Conservation (phyloP, 1,284 basidiomycete genomes). For the Puccinia triticina region DNA sequence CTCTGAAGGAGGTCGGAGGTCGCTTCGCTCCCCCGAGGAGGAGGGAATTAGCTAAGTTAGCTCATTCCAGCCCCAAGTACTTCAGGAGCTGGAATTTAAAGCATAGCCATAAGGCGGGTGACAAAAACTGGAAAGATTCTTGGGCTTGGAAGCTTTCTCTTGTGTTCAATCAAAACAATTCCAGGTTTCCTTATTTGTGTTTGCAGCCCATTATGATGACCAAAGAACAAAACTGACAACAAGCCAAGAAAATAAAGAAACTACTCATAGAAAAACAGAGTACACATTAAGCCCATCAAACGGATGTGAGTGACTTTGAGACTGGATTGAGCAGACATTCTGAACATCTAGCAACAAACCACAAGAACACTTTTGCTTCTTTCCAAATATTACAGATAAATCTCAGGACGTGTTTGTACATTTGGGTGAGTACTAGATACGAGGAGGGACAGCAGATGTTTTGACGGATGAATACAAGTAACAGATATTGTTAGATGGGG, state of each 20-base stretch:
- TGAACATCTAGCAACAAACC: background rate
- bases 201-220: slow-evolving; percentile 1
- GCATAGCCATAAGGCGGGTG: no score
- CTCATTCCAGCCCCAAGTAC: no score
- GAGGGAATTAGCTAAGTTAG: no score
- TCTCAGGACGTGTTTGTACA: slow-evolving; percentile 28
- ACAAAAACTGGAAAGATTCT: no score
- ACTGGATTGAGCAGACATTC: background rate
- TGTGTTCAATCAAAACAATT: no score
- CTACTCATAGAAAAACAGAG: slow-evolving; percentile 1
- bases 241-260: background rate
- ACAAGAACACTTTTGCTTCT: background rate
- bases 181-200: no score
- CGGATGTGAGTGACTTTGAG: no score
- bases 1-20: no score
- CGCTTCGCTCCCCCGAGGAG: no score
- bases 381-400: slow-evolving; percentile 26
- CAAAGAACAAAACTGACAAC: background rate
- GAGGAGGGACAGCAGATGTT: background rate
- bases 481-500: background rate
- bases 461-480: slow-evolving; percentile 13
- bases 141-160: no score
- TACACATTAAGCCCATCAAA: no score
- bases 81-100: no score
- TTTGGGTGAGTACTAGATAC: slow-evolving; percentile 15